Evolutionary conservation across 192 early-diverging fungal genomes (phyloP), one percentile per base, ranked within the genome.

Genomic region (Backusella liffmaniae): DNA sequence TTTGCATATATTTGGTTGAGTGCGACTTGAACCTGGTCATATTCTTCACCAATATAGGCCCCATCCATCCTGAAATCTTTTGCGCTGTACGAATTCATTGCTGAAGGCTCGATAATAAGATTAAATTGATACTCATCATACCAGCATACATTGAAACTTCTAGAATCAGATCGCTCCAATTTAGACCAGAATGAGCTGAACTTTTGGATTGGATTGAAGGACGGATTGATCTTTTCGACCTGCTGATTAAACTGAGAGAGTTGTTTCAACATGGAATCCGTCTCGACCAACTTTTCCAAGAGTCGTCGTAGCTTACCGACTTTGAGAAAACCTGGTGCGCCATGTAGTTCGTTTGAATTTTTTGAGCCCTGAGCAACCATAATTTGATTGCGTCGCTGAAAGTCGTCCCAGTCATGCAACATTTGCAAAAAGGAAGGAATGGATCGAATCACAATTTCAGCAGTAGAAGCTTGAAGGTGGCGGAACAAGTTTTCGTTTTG

Each of bases 371-470:
- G 82, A 67, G 73, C 80, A 75, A 69, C 80, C 84, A 83, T 83
- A 46, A 80, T 85, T 81, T 75, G 80, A 73, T 29, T 83, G 72
- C 65, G 80, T 74, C 65, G 81, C 79, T 70, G 85, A 74, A 76
- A 84, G 59, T 41, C 37, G 35, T 81, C 80, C 80, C 80, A 81
- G 32, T 81, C 77, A 34, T 77, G 67, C 18, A 81, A 62, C 67
- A 77, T 81, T 70, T 90, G 65, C 76, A 67, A 65, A 82, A 87
- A 87, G 4, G 81, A 73, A 35, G 77, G 79, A 29, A 86, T 83
- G 1, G 88, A 84, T 5, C 83, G 73, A 73, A 89, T 83, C 29
- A 86, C 74, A 23, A 89, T 84, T 67, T 89, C 86, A 34, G 83
- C 81, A 30, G 83, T 84, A 1, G 86, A 85, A 3, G 81, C 72